Evolutionary conservation across 2,329 filamentous ascomycete species (phyloP).

Genomic region (Cytospora chrysosperma): DNA sequence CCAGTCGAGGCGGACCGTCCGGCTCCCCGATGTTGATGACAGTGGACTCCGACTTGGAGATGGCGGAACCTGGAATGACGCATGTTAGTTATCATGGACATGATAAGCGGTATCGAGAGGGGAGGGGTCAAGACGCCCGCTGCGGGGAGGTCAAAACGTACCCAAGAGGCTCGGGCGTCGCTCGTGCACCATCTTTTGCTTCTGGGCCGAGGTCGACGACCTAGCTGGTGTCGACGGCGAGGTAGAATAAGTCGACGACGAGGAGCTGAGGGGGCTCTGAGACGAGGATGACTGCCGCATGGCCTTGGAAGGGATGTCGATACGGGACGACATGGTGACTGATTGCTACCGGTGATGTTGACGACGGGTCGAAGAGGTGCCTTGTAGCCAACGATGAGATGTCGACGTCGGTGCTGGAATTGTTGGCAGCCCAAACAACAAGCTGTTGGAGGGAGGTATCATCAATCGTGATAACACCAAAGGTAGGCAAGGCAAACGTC

Average conservation of each 20-base stretch:
- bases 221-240: constrained; percentile 50
- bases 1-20: constrained; percentile 70
- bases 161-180: constrained; percentile 63
- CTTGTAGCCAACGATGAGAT: neutral
- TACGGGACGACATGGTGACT: constrained; percentile 62
- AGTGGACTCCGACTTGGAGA: constrained; percentile 74
- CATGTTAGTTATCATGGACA: constrained; percentile 24
- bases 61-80: constrained; percentile 57
- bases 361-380: neutral
- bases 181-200: constrained; percentile 47
- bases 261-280: constrained; percentile 47
- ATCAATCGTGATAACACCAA: constrained; percentile 13
- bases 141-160: constrained; percentile 37
- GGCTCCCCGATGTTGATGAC: constrained; percentile 76
- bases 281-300: constrained; percentile 38
- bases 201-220: constrained; percentile 41
- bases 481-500: neutral
- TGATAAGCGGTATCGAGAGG: neutral
- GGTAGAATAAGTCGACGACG: constrained; percentile 58
- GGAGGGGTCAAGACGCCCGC: neutral
- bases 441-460: constrained; percentile 4
- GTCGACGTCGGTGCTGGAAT: constrained; percentile 2
- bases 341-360: constrained; percentile 16
- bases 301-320: constrained; percentile 60
- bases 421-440: constrained; percentile 18